phyloP scores from a whole-genome alignment of 768 basidiomycete species.

The Dictyophora rubrovolvata region DNA sequence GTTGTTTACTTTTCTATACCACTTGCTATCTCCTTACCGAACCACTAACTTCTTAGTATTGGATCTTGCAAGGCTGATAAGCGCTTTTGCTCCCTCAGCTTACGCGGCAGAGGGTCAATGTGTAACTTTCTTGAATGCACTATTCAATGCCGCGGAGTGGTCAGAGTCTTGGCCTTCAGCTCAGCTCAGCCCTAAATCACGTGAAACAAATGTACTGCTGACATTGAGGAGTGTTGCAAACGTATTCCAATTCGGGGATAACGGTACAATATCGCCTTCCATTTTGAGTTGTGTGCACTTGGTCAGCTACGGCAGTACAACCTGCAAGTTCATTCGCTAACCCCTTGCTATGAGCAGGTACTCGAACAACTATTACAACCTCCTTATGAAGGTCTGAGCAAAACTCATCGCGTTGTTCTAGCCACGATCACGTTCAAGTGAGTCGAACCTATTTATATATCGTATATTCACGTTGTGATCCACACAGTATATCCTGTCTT shows the following conservation, averaged over 20 bases:
- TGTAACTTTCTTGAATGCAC: constrained; percentile 43
- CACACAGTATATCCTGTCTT: constrained; percentile 54
- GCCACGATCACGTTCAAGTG: constrained; percentile 87
- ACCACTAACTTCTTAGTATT: constrained; percentile 44
- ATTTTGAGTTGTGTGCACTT: background rate
- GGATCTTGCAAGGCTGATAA: constrained; percentile 71
- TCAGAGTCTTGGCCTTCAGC: constrained; percentile 35
- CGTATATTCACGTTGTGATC: background rate
- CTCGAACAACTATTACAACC: constrained; percentile 41
- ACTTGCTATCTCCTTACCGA: background rate
- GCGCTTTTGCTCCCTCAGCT: constrained; percentile 49
- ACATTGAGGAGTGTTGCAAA: constrained; percentile 75
- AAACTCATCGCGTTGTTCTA: constrained; percentile 64
- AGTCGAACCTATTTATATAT: constrained; percentile 19
- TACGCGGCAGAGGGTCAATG: constrained; percentile 35
- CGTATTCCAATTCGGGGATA: constrained; percentile 43
- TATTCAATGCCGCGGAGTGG: constrained; percentile 68
- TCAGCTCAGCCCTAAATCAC: constrained; percentile 50
- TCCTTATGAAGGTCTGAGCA: constrained; percentile 48
- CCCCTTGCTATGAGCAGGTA: constrained; percentile 33
- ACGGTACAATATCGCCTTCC: background rate
- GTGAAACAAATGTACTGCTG: constrained; percentile 80
- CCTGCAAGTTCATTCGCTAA: background rate
- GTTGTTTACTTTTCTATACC: constrained; percentile 6
- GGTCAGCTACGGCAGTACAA: background rate